Evolutionary conservation across 1,284 basidiomycete genomes (phyloP).

Genomic region (Rhodofomes roseus): DNA sequence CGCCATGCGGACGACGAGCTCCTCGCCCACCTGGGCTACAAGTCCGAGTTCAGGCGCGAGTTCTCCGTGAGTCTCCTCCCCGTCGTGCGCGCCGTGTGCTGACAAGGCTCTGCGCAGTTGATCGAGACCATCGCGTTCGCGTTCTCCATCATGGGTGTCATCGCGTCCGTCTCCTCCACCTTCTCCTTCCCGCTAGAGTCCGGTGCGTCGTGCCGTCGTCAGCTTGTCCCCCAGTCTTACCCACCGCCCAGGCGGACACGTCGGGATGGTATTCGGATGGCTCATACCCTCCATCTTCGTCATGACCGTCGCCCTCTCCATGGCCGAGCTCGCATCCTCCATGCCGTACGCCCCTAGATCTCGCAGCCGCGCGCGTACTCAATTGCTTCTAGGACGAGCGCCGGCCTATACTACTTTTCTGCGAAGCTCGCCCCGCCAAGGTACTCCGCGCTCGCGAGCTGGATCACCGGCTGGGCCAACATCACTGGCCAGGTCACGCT

Average conservation of each 20-base stretch:
- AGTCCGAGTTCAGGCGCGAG: slow-evolving; percentile 71
- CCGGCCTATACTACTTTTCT: slow-evolving; percentile 74
- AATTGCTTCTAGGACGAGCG: slow-evolving; percentile 31
- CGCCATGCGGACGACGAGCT: slow-evolving; percentile 49
- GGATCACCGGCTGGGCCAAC: slow-evolving; percentile 75
- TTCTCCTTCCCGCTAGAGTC: slow-evolving; percentile 59
- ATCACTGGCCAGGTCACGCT: slow-evolving; percentile 59
- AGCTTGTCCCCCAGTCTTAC: background rate
- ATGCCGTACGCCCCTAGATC: slow-evolving; percentile 57
- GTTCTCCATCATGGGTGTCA: slow-evolving; percentile 74
- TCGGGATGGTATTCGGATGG: slow-evolving; percentile 79
- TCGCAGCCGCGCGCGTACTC: background rate
- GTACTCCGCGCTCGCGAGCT: slow-evolving; percentile 62
- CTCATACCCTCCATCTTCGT: slow-evolving; percentile 70
- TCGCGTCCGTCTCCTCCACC: slow-evolving; percentile 66
- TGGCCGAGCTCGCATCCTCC: slow-evolving; percentile 70
- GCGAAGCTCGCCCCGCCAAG: slow-evolving; percentile 63
- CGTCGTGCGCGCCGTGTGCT: background rate
- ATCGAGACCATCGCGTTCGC: slow-evolving; percentile 66
- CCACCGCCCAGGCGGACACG: slow-evolving; percentile 53
- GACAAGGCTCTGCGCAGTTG: slow-evolving; percentile 32
- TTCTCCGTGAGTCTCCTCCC: slow-evolving; percentile 52
- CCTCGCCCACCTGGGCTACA: slow-evolving; percentile 70
- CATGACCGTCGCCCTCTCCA: slow-evolving; percentile 58
- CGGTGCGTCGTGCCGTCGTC: slow-evolving; percentile 32